These are phyloP conservation scores for Capsicum pubescens DNA, from an alignment of 257 asterid genomes.

Conservation along the genomic window DNA sequence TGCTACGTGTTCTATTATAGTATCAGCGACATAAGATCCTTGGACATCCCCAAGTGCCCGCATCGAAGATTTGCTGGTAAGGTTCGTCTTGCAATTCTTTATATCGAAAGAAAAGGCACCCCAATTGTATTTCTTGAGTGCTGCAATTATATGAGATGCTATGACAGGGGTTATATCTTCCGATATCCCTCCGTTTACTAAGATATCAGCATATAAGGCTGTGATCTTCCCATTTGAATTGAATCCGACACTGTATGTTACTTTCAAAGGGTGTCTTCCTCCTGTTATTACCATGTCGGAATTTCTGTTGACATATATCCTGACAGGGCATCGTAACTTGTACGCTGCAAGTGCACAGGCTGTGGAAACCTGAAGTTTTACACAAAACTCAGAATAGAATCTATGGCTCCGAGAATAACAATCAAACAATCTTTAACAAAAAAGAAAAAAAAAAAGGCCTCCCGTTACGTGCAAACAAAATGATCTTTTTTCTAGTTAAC, in stretches of 20 bases:
- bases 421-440: not conserved
- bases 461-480: not conserved
- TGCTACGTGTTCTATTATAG: constrained; percentile 66
- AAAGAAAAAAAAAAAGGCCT: not conserved
- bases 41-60: constrained; percentile 79
- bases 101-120: constrained; percentile 68
- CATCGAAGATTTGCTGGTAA: constrained; percentile 66
- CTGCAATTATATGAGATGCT: constrained; percentile 45
- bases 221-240: constrained; percentile 71
- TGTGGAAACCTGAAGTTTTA: constrained; percentile 56
- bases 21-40: constrained; percentile 73
- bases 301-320: constrained; percentile 65
- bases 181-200: constrained; percentile 63
- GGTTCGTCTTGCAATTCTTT: constrained; percentile 73
- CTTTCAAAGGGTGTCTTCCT: constrained; percentile 81
- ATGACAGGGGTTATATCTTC: constrained; percentile 62
- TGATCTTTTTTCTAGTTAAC: not conserved
- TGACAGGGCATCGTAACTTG: constrained; percentile 65
- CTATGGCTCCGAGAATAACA: not conserved
- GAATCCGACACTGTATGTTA: constrained; percentile 69
- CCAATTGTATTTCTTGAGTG: constrained; percentile 69
- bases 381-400: not conserved
- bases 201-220: constrained; percentile 65
- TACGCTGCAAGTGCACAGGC: constrained; percentile 84
- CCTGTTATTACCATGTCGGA: constrained; percentile 72